Evolutionary conservation across 75 land plant genomes (phyloP).

Genomic region (Cryptomeria japonica): DNA sequence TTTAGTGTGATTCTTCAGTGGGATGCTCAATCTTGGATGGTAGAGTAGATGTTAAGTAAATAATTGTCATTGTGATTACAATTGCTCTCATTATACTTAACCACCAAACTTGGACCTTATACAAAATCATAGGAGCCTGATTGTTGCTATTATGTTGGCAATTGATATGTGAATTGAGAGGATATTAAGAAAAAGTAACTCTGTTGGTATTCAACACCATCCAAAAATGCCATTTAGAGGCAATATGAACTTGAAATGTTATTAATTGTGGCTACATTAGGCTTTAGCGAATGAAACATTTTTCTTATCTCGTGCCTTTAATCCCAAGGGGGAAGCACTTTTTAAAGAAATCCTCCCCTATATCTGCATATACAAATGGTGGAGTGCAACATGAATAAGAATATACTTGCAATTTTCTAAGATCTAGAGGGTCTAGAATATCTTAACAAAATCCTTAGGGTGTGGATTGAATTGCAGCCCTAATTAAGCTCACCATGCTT

Average conservation of each 20-base stretch:
- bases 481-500: neutral
- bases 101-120: too few relatives aligned
- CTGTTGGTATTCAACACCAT: too few relatives aligned
- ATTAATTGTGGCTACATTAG: neutral
- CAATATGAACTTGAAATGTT: too few relatives aligned
- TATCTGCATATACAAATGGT: neutral
- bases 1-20: too few relatives aligned
- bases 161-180: neutral
- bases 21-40: too few relatives aligned
- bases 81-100: too few relatives aligned
- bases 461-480: neutral
- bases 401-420: neutral
- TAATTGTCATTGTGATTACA: too few relatives aligned
- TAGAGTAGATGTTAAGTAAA: too few relatives aligned
- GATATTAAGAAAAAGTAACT: too few relatives aligned
- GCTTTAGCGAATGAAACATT: neutral
- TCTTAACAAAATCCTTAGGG: neutral
- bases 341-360: neutral
- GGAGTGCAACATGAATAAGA: neutral
- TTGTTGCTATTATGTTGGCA: too few relatives aligned
- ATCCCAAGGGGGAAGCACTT: neutral
- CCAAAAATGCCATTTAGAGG: too few relatives aligned
- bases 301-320: neutral
- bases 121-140: too few relatives aligned
- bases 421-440: neutral